A percentile compares a stretch with the other conserved stretches of the same genome.
Evolutionary conservation across 345 rosid species (phyloP).

Genomic region (Pistacia vera): DNA sequence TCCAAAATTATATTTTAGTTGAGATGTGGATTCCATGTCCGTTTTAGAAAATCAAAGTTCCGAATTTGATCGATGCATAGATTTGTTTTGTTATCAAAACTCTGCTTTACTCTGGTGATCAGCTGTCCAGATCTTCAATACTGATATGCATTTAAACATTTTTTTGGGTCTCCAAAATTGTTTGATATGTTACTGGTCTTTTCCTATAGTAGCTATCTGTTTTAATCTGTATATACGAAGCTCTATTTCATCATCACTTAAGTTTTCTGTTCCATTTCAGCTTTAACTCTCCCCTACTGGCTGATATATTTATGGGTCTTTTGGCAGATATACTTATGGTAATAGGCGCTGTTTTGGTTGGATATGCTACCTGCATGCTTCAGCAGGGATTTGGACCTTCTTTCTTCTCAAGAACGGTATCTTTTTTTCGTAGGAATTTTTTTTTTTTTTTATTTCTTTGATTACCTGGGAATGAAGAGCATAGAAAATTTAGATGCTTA

Average conservation of each 20-base stretch:
- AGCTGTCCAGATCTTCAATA: neutral
- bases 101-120: neutral
- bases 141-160: no score
- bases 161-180: neutral
- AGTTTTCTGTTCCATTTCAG: neutral
- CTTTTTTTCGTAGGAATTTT: neutral
- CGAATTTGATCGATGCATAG: neutral
- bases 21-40: neutral
- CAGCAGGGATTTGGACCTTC: constrained; percentile 79
- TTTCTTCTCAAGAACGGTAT: constrained; percentile 56
- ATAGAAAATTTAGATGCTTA: constrained; percentile 1
- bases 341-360: constrained; percentile 70
- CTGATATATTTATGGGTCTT: constrained; percentile 11
- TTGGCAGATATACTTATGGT: constrained; percentile 80
- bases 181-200: neutral
- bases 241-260: neutral
- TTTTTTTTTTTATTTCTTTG: neutral
- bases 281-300: neutral
- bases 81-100: neutral
- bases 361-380: constrained; percentile 77
- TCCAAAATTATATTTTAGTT: neutral
- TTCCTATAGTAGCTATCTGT: neutral
- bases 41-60: neutral
- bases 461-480: neutral
- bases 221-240: neutral